These are phyloP conservation scores for Xylariaceae sp. DNA, from an alignment of 2,329 filamentous ascomycete genomes.

Conservation along the genomic window DNA sequence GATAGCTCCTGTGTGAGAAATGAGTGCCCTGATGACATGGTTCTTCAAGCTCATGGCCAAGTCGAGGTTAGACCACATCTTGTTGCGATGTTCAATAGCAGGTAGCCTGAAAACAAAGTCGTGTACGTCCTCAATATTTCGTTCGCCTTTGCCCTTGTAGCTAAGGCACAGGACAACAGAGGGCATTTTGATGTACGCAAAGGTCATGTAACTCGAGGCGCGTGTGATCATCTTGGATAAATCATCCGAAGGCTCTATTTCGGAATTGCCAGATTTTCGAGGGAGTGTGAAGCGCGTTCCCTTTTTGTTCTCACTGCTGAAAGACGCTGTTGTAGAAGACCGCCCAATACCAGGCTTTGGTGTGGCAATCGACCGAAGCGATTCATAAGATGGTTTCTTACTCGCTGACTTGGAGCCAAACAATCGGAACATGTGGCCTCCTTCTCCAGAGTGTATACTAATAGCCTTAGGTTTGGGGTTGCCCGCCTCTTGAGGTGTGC, in stretches of 20 bases:
- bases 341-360: slow-evolving; percentile 54
- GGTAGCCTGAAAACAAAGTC: slow-evolving; percentile 97
- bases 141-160: slow-evolving; percentile 94
- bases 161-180: slow-evolving; percentile 94
- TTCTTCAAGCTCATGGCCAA: slow-evolving; percentile 91
- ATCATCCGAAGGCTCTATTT: slow-evolving; percentile 79
- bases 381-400: slow-evolving; percentile 64
- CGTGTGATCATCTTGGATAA: slow-evolving; percentile 95
- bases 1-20: slow-evolving; percentile 94
- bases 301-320: slow-evolving; percentile 51
- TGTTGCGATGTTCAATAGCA: slow-evolving; percentile 94
- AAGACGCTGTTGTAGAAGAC: slow-evolving; percentile 51
- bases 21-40: slow-evolving; percentile 89
- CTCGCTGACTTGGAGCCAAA: slow-evolving; percentile 54
- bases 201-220: slow-evolving; percentile 96
- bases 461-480: slow-evolving; percentile 53
- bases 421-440: slow-evolving; percentile 56
- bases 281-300: slow-evolving; percentile 62
- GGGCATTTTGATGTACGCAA: slow-evolving; percentile 92
- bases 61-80: slow-evolving; percentile 98
- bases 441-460: slow-evolving; percentile 55
- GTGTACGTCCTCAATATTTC: slow-evolving; percentile 95
- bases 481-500: slow-evolving; percentile 36
- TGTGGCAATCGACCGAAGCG: slow-evolving; percentile 51
- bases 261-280: slow-evolving; percentile 54